A percentile compares a stretch with the other conserved stretches of the same genome.
phyloP scores from a whole-genome alignment of 2,329 filamentous ascomycete species.

The Botryotinia calthae region DNA sequence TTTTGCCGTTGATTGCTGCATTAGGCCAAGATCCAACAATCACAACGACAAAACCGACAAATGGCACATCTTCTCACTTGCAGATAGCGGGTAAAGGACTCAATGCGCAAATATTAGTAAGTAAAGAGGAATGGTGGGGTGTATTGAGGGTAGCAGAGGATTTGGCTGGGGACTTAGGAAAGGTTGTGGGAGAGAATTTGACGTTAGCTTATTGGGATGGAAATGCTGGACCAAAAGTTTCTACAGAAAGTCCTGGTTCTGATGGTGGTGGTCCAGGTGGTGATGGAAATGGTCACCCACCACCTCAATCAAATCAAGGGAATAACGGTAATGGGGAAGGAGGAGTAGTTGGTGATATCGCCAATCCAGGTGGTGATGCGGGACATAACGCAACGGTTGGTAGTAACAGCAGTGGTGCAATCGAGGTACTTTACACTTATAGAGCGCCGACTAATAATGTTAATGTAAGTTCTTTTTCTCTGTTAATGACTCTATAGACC shows the following conservation, averaged over 20 bases:
- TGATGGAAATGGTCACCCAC: not conserved
- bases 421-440: conserved; percentile 34
- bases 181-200: conserved; percentile 61
- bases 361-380: conserved; percentile 10
- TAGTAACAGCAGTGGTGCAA: conserved; percentile 14
- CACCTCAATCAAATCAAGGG: not conserved
- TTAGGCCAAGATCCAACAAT: conserved; percentile 17
- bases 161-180: conserved; percentile 65
- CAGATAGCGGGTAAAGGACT: conserved; percentile 37
- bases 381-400: conserved; percentile 25
- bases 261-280: not conserved
- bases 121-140: conserved; percentile 61
- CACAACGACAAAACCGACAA: conserved; percentile 38
- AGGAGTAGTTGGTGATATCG: conserved; percentile 9
- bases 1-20: conserved; percentile 1
- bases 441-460: conserved; percentile 32
- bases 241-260: conserved; percentile 1
- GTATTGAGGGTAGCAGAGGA: conserved; percentile 67
- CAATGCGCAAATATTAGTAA: conserved; percentile 53
- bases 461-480: conserved; percentile 28
- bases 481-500: not conserved
- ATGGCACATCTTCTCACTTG: conserved; percentile 21
- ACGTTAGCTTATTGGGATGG: conserved; percentile 41
- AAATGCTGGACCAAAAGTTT: not conserved
- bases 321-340: conserved; percentile 15